These are phyloP conservation scores for Aethionema arabicum DNA, from an alignment of 345 rosid genomes.

Conservation along the genomic window DNA sequence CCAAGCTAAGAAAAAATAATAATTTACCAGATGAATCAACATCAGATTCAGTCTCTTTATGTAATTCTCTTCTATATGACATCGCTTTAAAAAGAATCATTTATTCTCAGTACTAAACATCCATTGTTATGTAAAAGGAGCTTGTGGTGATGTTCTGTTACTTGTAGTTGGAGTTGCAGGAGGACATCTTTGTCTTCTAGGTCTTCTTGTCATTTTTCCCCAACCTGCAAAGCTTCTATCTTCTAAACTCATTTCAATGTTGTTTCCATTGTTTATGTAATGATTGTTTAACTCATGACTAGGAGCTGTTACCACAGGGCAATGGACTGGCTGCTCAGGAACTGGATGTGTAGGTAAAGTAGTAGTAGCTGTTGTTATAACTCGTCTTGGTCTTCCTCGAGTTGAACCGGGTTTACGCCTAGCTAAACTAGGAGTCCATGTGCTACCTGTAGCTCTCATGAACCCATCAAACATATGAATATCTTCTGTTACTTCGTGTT, in stretches of 20 bases:
- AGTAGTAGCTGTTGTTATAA: conserved; percentile 29
- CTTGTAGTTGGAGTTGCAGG: conserved; percentile 33
- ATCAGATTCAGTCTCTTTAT: conserved; percentile 22
- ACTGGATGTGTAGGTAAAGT: conserved; percentile 5
- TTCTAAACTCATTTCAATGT: conserved; percentile 41
- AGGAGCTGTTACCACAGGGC: conserved; percentile 15
- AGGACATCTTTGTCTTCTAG: conserved; percentile 59
- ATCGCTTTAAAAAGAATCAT: conserved; percentile 21
- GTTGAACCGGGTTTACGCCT: conserved; percentile 42
- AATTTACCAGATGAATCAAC: conserved; percentile 22
- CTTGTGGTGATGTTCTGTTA: conserved; percentile 36
- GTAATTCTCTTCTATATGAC: conserved; percentile 22
- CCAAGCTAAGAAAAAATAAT: conserved; percentile 3
- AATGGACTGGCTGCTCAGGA: conserved; percentile 30
- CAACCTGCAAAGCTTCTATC: conserved; percentile 62
- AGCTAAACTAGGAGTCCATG: conserved; percentile 50
- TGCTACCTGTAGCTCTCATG: conserved; percentile 60
- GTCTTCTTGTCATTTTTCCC: conserved; percentile 88
- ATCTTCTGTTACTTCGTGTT: conserved; percentile 69
- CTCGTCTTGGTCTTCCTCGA: conserved; percentile 52
- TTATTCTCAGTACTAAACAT: not conserved
- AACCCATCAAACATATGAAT: conserved; percentile 67
- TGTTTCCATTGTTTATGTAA: conserved; percentile 30
- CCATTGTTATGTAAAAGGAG: conserved; percentile 33
- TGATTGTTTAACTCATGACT: conserved; percentile 4